Evolutionary conservation across 2,329 filamentous ascomycete genomes (phyloP).

Genomic region (Aspergillus proliferans): DNA sequence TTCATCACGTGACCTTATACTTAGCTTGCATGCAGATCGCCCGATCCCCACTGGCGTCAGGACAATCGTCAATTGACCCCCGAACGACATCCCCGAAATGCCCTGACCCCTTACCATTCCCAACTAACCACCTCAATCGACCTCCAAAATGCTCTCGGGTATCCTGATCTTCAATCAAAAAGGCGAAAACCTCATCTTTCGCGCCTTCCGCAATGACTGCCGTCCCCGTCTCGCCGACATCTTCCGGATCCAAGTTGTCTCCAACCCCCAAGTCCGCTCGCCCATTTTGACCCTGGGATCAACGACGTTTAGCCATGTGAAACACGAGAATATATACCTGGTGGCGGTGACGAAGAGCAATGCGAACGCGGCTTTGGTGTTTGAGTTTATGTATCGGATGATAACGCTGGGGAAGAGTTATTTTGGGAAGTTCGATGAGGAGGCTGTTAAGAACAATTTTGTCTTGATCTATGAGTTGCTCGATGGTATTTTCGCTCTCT

Average conservation of each 20-base stretch:
- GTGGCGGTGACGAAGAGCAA: slow-evolving; percentile 98
- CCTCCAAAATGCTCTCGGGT: slow-evolving; percentile 72
- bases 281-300: slow-evolving; percentile 95
- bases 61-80: too few relatives aligned
- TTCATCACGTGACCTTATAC: too few relatives aligned
- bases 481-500: slow-evolving; percentile 56
- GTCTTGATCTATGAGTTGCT: slow-evolving; percentile 95
- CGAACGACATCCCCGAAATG: too few relatives aligned
- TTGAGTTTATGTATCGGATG: slow-evolving; percentile 93
- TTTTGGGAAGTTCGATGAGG: slow-evolving; percentile 98
- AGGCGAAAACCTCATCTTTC: slow-evolving; percentile 98
- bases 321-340: slow-evolving; percentile 98
- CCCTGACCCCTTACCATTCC: neutral
- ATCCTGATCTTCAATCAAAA: slow-evolving; percentile 99
- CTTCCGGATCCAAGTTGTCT: slow-evolving; percentile 99
- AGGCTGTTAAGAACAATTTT: slow-evolving; percentile 99
- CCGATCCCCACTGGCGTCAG: too few relatives aligned
- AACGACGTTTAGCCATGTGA: slow-evolving; percentile 98
- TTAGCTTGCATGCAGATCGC: too few relatives aligned
- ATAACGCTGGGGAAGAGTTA: slow-evolving; percentile 88
- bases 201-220: slow-evolving; percentile 97
- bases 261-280: slow-evolving; percentile 93
- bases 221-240: slow-evolving; percentile 95
- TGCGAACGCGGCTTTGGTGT: slow-evolving; percentile 94
- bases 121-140: neutral